phyloP scores from a whole-genome alignment of 495 filamentous ascomycete genomes.

The Penicillium soppii region DNA sequence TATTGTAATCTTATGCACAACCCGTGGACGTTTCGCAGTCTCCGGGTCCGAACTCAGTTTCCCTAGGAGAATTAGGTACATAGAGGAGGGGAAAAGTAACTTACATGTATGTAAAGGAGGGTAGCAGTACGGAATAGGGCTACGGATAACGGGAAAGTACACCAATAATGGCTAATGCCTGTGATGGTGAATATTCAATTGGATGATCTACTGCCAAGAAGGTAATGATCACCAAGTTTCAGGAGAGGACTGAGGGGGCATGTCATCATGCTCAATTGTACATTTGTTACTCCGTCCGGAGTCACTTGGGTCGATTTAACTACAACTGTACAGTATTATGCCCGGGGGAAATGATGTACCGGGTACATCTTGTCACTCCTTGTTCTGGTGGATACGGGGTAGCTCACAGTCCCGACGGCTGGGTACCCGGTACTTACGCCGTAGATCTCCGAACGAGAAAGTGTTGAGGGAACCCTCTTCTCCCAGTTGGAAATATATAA shows the following conservation, averaged over 20 bases:
- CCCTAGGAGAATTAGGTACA: background rate
- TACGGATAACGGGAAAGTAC: slow-evolving; percentile 1
- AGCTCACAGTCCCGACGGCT: slow-evolving; percentile 4
- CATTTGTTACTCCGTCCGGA: too few relatives aligned
- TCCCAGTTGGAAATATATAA: background rate
- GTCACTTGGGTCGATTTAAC: too few relatives aligned
- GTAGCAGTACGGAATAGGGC: too few relatives aligned
- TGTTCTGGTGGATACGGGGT: slow-evolving; percentile 28
- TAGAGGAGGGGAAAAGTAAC: background rate
- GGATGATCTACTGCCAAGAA: background rate
- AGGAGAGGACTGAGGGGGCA: background rate
- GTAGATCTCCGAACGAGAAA: slow-evolving; percentile 6
- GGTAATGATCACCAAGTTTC: slow-evolving; percentile 8
- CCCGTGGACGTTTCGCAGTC: background rate
- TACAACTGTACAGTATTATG: background rate
- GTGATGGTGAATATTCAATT: slow-evolving; percentile 4
- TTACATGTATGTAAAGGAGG: too few relatives aligned
- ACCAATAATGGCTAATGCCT: slow-evolving; percentile 6
- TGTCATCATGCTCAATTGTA: slow-evolving; percentile 2
- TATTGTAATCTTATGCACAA: background rate
- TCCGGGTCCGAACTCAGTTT: background rate
- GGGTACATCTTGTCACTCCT: slow-evolving; percentile 13
- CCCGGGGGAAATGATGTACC: slow-evolving; percentile 12
- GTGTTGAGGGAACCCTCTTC: background rate
- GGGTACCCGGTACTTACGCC: slow-evolving; percentile 15